phyloP scores from a whole-genome alignment of 768 basidiomycete genomes.

The Pisolithus orientalis region DNA sequence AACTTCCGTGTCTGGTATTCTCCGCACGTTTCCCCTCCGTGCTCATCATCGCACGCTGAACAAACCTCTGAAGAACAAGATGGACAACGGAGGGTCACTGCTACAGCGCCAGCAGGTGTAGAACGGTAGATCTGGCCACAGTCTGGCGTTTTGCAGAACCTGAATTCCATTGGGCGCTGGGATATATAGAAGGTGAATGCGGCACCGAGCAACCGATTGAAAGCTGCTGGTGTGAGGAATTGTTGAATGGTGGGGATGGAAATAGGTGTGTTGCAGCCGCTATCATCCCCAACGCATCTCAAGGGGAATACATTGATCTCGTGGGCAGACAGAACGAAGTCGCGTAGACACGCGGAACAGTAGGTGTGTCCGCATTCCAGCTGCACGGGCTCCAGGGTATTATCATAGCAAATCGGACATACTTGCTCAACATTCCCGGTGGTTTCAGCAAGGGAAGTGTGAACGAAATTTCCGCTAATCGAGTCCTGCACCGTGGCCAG shows the following conservation, averaged over 20 bases:
- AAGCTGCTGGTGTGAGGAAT: constrained; percentile 44
- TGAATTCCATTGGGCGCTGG: constrained; percentile 52
- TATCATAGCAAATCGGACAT: constrained; percentile 55
- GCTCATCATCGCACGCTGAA: constrained; percentile 48
- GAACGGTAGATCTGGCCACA: constrained; percentile 68
- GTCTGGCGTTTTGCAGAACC: constrained; percentile 75
- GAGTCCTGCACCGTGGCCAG: background rate
- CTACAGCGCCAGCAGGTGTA: constrained; percentile 33
- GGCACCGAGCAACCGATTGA: constrained; percentile 48
- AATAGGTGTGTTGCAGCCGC: constrained; percentile 48
- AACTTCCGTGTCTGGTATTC: constrained; percentile 28
- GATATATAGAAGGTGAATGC: constrained; percentile 55
- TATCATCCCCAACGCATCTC: constrained; percentile 61
- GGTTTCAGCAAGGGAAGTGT: background rate
- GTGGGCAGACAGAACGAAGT: constrained; percentile 51
- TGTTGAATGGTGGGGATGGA: constrained; percentile 46
- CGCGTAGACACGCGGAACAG: constrained; percentile 55
- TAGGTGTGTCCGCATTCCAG: constrained; percentile 62
- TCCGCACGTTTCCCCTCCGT: constrained; percentile 57
- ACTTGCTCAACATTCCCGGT: background rate
- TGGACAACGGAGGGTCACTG: constrained; percentile 50
- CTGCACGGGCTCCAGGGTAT: constrained; percentile 34
- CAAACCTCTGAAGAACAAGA: constrained; percentile 64
- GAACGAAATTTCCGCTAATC: background rate
- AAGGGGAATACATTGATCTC: constrained; percentile 59